Conservation (phyloP, 148 eudicot genomes). For the Chenopodium suecicum region DNA sequence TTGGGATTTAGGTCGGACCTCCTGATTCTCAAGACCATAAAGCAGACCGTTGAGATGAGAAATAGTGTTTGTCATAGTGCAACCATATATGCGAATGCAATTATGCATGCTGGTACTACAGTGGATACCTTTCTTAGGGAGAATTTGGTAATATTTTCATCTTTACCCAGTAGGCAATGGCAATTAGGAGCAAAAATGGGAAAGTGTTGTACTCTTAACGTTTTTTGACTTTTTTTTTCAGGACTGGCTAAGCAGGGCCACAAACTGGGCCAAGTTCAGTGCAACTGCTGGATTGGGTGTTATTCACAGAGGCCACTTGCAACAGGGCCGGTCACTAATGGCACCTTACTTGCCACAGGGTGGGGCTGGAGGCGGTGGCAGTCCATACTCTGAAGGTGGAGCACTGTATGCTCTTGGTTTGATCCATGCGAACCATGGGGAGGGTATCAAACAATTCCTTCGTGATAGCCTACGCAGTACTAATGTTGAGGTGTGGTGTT, state of each 20-base stretch:
- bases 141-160: conserved; percentile 58
- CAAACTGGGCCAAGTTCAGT: conserved; percentile 98
- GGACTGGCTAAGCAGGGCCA: conserved; percentile 99
- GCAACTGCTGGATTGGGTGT: conserved; percentile 99
- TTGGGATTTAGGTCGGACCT: conserved; percentile 75
- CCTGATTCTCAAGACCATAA: conserved; percentile 92
- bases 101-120: conserved; percentile 99
- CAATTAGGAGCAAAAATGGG: background rate
- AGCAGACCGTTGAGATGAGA: conserved; percentile 97
- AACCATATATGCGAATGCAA: conserved; percentile 91
- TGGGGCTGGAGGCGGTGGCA: conserved; percentile 90
- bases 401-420: conserved; percentile 94
- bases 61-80: conserved; percentile 99
- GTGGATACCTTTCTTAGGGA: conserved; percentile 96
- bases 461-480: conserved; percentile 86
- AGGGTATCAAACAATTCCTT: conserved; percentile 91
- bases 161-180: too few species aligned
- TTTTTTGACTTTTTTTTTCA: conserved; percentile 29
- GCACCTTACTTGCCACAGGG: conserved; percentile 98
- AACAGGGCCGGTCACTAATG: conserved; percentile 95
- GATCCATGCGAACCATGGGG: conserved; percentile 98
- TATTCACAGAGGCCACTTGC: conserved; percentile 90
- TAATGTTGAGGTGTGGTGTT: conserved; percentile 72
- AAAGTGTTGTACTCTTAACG: conserved; percentile 1
- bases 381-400: conserved; percentile 98